Percentiles rank a stretch among this genome's conserved stretches.
phyloP scores from a whole-genome alignment of 2,329 filamentous ascomycete genomes.

The Aureobasidium sp. region DNA sequence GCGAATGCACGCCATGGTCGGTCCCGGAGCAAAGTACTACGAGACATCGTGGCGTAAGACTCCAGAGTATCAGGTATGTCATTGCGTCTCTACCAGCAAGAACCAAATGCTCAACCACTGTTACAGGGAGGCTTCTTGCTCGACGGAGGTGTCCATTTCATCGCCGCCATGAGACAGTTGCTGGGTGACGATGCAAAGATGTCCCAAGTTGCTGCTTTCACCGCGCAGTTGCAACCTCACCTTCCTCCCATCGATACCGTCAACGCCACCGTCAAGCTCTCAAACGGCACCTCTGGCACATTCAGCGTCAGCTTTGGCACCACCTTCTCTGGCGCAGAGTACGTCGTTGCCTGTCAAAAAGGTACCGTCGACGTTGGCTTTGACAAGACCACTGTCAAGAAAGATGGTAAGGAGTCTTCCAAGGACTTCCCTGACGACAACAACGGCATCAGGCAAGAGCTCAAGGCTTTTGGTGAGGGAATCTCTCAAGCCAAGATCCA shows the following conservation, averaged over 20 bases:
- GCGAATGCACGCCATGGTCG: constrained; percentile 40
- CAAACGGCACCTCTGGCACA: constrained; percentile 50
- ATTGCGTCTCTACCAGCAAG: too few species aligned
- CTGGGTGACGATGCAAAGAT: constrained; percentile 46
- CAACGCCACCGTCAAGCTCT: constrained; percentile 50
- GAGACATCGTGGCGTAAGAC: constrained; percentile 58
- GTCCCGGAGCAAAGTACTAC: constrained; percentile 48
- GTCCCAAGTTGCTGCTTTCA: constrained; percentile 47
- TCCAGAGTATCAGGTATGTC: constrained; percentile 53
- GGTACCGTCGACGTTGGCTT: constrained; percentile 47
- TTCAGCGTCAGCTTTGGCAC: constrained; percentile 54
- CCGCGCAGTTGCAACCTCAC: constrained; percentile 47
- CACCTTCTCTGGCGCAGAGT: constrained; percentile 48
- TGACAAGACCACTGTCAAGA: constrained; percentile 36
- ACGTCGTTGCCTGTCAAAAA: constrained; percentile 51
- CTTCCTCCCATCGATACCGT: constrained; percentile 62
- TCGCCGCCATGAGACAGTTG: constrained; percentile 56
- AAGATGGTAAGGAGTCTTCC: constrained; percentile 26
- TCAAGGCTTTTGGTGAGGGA: constrained; percentile 54
- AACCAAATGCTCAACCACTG: neutral
- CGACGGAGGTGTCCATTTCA: constrained; percentile 67
- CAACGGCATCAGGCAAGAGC: constrained; percentile 52
- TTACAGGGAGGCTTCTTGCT: constrained; percentile 61
- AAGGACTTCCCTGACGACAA: constrained; percentile 42
- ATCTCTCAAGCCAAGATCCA: constrained; percentile 44